These are phyloP conservation scores for Ceriops tagal DNA, from an alignment of 345 rosid genomes.

Conservation along the genomic window DNA sequence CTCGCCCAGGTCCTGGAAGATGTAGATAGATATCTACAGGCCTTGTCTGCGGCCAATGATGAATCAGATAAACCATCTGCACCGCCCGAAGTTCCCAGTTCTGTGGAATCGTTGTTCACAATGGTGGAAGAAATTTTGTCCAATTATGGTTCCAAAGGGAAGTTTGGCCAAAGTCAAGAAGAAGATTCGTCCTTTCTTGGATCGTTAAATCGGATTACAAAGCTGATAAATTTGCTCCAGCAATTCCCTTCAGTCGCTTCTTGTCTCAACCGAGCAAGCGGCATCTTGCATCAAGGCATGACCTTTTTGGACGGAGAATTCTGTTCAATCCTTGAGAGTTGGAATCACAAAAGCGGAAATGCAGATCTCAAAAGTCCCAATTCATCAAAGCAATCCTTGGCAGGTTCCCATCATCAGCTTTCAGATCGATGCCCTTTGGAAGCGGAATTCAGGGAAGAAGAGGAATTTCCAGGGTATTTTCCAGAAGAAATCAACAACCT, in stretches of 20 bases:
- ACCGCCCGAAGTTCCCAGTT: constrained; percentile 32
- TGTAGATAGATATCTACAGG: constrained; percentile 40
- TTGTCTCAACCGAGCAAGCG: constrained; percentile 7
- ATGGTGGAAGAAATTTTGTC: constrained; percentile 43
- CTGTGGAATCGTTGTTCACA: constrained; percentile 39
- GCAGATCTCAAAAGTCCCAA: constrained; percentile 32
- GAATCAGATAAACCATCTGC: constrained; percentile 5
- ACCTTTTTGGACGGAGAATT: constrained; percentile 15
- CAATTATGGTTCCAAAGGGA: constrained; percentile 29
- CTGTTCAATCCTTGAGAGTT: constrained; percentile 6
- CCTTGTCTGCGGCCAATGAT: constrained; percentile 6
- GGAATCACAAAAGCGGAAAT: background rate
- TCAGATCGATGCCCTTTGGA: constrained; percentile 21
- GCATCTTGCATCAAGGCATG: constrained; percentile 6
- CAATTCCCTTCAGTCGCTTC: constrained; percentile 18
- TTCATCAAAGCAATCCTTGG: constrained; percentile 16
- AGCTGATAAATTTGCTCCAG: constrained; percentile 26
- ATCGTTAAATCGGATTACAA: constrained; percentile 40
- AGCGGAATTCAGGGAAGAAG: constrained; percentile 8
- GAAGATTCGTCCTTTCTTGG: constrained; percentile 39
- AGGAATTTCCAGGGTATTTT: constrained; percentile 19
- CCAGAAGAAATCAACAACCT: constrained; percentile 1
- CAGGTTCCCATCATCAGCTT: constrained; percentile 12
- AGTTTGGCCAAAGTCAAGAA: constrained; percentile 34
- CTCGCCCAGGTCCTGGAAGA: constrained; percentile 36